Evolutionary conservation across 2,329 filamentous ascomycete genomes (phyloP).

Genomic region (Talaromyces marneffei): DNA sequence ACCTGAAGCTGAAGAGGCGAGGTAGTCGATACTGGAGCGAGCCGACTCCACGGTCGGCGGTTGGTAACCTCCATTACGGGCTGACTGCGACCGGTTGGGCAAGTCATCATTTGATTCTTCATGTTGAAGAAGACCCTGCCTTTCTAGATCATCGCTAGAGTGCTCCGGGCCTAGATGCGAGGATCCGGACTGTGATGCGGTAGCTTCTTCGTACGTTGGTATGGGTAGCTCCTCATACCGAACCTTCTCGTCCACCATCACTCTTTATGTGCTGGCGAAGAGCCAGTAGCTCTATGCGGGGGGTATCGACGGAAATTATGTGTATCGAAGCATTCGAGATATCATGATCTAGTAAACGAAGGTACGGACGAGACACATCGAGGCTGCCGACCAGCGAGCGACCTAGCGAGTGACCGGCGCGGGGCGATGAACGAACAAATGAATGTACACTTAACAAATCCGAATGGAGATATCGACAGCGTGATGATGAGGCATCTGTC

Average conservation of each 20-base stretch:
- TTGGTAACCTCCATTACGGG: slow-evolving; percentile 55
- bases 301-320: slow-evolving; percentile 22
- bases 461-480: not conserved
- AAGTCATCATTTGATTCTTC: slow-evolving; percentile 34
- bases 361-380: slow-evolving; percentile 27
- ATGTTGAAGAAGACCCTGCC: slow-evolving; percentile 65
- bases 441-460: not conserved
- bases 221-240: slow-evolving; percentile 63
- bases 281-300: slow-evolving; percentile 23
- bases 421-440: not conserved
- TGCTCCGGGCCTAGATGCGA: slow-evolving; percentile 51
- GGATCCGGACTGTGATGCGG: slow-evolving; percentile 52
- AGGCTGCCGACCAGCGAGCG: slow-evolving; percentile 5
- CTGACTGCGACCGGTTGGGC: slow-evolving; percentile 30
- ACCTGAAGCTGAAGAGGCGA: slow-evolving; percentile 50
- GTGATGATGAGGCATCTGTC: not conserved
- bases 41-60: slow-evolving; percentile 79
- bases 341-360: slow-evolving; percentile 37
- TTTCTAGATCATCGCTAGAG: slow-evolving; percentile 65
- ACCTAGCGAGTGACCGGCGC: not conserved
- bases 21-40: slow-evolving; percentile 55
- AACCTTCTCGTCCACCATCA: slow-evolving; percentile 49
- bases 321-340: slow-evolving; percentile 26
- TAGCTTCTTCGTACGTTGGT: slow-evolving; percentile 77
- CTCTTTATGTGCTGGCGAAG: slow-evolving; percentile 23